phyloP scores from a whole-genome alignment of 371 early-diverging fungal species.

The Mucor saturninus region DNA sequence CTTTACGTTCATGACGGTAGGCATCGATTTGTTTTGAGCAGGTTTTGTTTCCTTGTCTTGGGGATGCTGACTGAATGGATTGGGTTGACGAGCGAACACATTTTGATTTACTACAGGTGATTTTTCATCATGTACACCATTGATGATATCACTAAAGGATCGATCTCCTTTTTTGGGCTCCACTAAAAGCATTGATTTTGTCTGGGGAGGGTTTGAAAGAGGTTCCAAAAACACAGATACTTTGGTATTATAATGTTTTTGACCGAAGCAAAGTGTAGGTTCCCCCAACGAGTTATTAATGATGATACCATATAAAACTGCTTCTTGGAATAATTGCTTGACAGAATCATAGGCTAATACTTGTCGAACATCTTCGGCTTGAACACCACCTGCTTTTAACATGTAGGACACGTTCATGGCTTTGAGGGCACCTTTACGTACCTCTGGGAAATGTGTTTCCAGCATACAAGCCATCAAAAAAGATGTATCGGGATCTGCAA shows the following conservation, averaged over 20 bases:
- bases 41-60: not conserved
- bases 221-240: conserved; percentile 43
- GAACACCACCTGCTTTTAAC: conserved; percentile 49
- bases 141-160: conserved; percentile 32
- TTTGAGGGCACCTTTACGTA: conserved; percentile 77
- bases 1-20: not conserved
- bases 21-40: too few species aligned
- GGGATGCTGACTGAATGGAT: not conserved
- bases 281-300: conserved; percentile 26
- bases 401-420: conserved; percentile 73
- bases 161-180: conserved; percentile 44
- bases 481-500: conserved; percentile 61
- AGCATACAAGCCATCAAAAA: conserved; percentile 79
- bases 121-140: conserved; percentile 9
- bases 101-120: conserved; percentile 4
- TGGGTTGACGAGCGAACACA: not conserved
- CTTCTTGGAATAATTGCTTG: conserved; percentile 38
- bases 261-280: conserved; percentile 38
- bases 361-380: conserved; percentile 36
- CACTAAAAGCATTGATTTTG: conserved; percentile 31
- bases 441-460: conserved; percentile 72
- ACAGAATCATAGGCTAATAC: conserved; percentile 39
- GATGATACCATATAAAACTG: conserved; percentile 35
- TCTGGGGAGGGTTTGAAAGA: conserved; percentile 38
- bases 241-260: conserved; percentile 31